These are phyloP conservation scores for Melanogaster broomeanus DNA, from an alignment of 768 basidiomycete genomes.

Conservation along the genomic window DNA sequence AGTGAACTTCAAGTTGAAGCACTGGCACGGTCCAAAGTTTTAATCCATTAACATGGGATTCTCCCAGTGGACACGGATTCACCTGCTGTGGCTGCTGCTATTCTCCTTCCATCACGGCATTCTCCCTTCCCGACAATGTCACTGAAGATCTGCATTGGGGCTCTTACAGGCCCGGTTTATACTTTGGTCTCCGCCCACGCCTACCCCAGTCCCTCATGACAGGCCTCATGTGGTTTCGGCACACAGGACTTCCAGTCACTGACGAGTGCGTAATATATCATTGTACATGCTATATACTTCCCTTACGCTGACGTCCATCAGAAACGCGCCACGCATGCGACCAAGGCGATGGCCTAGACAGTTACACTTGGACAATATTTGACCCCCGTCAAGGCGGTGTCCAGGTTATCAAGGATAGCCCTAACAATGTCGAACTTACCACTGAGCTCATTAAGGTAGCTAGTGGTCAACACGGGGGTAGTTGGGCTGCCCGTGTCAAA, in stretches of 20 bases:
- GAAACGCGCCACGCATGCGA: conserved; percentile 87
- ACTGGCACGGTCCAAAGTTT: not conserved
- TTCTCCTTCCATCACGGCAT: conserved; percentile 19
- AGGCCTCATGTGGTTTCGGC: conserved; percentile 93
- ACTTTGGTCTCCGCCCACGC: conserved; percentile 87
- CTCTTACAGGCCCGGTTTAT: conserved; percentile 88
- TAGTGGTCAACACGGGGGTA: conserved; percentile 80
- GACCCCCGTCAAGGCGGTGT: conserved; percentile 85
- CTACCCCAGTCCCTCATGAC: conserved; percentile 90
- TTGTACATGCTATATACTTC: not conserved
- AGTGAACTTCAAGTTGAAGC: not conserved
- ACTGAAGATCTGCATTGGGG: conserved; percentile 62
- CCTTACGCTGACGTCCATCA: conserved; percentile 27
- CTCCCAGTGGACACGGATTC: conserved; percentile 11
- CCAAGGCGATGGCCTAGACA: conserved; percentile 77
- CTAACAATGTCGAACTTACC: conserved; percentile 83
- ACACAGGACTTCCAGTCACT: conserved; percentile 80
- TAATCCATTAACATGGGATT: not conserved
- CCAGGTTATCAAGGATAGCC: conserved; percentile 77
- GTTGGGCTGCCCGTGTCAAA: conserved; percentile 85
- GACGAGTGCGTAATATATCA: conserved; percentile 46
- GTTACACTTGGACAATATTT: conserved; percentile 87
- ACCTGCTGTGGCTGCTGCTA: conserved; percentile 29
- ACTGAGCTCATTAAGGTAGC: conserved; percentile 87
- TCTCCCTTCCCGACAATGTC: conserved; percentile 29